Conservation (phyloP, 345 rosid genomes). For the Acer campestre region DNA sequence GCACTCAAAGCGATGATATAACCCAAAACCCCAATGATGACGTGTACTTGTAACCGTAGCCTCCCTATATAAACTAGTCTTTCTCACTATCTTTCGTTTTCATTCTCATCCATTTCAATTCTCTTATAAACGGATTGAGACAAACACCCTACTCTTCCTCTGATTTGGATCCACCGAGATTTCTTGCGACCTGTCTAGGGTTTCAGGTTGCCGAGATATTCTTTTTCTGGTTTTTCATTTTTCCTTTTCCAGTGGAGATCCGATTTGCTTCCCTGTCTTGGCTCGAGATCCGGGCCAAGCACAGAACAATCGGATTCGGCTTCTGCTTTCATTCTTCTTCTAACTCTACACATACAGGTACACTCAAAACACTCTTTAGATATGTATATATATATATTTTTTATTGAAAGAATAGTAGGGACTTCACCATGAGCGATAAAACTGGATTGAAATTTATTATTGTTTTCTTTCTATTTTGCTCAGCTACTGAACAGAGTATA, state of each 20-base stretch:
- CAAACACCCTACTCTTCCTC: constrained; percentile 15
- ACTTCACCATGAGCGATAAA: not conserved
- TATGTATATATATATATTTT: not conserved
- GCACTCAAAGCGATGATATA: constrained; percentile 13
- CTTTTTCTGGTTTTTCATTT: not conserved
- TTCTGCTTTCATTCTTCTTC: constrained; percentile 25
- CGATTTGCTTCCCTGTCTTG: constrained; percentile 64
- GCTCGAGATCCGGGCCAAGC: constrained; percentile 99
- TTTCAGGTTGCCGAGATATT: constrained; percentile 12
- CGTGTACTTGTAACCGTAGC: constrained; percentile 53
- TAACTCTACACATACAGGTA: constrained; percentile 17
- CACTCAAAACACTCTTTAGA: not conserved
- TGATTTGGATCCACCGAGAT: constrained; percentile 19
- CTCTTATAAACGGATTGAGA: constrained; percentile 30
- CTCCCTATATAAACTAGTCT: constrained; percentile 45
- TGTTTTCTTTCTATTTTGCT: not conserved
- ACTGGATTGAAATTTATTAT: not conserved
- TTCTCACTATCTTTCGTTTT: not conserved
- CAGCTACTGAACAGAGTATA: not conserved
- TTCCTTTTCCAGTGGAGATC: constrained; percentile 29
- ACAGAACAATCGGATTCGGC: constrained; percentile 57
- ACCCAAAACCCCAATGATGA: constrained; percentile 29
- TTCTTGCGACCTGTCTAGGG: constrained; percentile 30
- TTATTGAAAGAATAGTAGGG: not conserved
- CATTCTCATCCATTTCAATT: constrained; percentile 34